phyloP scores from a whole-genome alignment of 768 basidiomycete species.

The Mycena capillaripes region DNA sequence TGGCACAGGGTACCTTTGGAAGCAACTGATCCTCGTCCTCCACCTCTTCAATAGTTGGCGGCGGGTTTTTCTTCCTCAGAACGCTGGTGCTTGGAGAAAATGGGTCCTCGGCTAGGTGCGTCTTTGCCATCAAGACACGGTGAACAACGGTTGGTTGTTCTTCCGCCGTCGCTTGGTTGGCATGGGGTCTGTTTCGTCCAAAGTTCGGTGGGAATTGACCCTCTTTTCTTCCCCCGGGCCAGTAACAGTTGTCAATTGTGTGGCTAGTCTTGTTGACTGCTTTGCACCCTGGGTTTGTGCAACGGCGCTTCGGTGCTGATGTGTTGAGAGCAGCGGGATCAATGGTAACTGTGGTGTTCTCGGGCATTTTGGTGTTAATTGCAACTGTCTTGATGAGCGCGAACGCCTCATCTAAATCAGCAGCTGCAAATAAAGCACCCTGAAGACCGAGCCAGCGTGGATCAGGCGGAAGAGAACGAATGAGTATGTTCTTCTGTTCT shows the following conservation, averaged over 20 bases:
- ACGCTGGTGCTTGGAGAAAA: too few relatives aligned
- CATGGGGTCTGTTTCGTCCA: conserved; percentile 3
- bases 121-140: conserved; percentile 21
- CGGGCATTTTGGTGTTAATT: too few relatives aligned
- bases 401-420: background rate
- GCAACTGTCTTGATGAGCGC: conserved; percentile 13
- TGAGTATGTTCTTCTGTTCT: conserved; percentile 11
- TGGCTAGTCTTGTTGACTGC: conserved; percentile 38
- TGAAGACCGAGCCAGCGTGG: conserved; percentile 16
- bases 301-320: background rate
- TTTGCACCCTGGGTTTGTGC: conserved; percentile 42
- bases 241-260: too few relatives aligned
- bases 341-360: background rate
- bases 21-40: conserved; percentile 1
- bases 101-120: too few relatives aligned
- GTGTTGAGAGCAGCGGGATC: background rate
- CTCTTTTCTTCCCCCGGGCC: conserved; percentile 53
- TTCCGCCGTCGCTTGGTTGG: background rate
- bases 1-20: too few relatives aligned
- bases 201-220: conserved; percentile 48
- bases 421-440: conserved; percentile 5
- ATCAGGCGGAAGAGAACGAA: background rate
- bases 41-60: background rate
- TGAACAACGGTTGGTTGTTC: too few relatives aligned
- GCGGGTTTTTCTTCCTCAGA: too few relatives aligned